Base-by-base conservation (phyloP, 139 green algal species). In the Klebsormidium nitens region DNA sequence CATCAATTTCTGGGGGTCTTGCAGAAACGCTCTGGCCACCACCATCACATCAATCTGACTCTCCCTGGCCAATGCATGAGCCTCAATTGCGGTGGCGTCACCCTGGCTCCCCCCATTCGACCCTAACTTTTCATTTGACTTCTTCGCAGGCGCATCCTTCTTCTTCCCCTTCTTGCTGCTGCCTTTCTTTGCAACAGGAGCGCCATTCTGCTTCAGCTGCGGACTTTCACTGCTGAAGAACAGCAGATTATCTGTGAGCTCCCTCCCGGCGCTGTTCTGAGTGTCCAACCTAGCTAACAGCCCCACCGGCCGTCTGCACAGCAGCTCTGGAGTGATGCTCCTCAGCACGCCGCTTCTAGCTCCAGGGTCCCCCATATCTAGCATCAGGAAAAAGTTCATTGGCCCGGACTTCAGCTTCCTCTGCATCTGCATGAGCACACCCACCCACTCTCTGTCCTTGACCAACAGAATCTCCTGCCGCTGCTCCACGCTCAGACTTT, bases 1-100 rank as follows among this genome's bases (percentile, higher is more conserved):
- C 19, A 71, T 23, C 23, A 71, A 71, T 17, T 49, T n/a, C 32
- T 71, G 42, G 4, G 64, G 36, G 39, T 62, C 29, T 36, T 29
- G 42, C 28, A 71, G 42, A 36, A 71, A 71, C 32, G 49, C 32
- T 26, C 31, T 26, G 49, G 49, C 31, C 14, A 35, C 49, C 17
- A 59, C 49, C n/a, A n/a, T n/a, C n/a, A n/a, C n/a, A n/a, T n/a
- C n/a, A n/a, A n/a, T n/a, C n/a, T n/a, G n/a, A n/a, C n/a, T n/a
- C n/a, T n/a, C n/a, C n/a, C n/a, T n/a, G n/a, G n/a, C n/a, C n/a
- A n/a, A n/a, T n/a, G n/a, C n/a, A n/a, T n/a, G n/a, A n/a, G n/a
- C n/a, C n/a, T n/a, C n/a, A n/a, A n/a, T n/a, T n/a, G n/a, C n/a
- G n/a, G n/a, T n/a, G n/a, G n/a, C n/a, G n/a, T n/a, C n/a, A n/a